Evolutionary conservation across 1,139 yeast species (phyloP), one percentile per base, ranked within the genome.

Genomic region (Debaryomyces fabryi): DNA sequence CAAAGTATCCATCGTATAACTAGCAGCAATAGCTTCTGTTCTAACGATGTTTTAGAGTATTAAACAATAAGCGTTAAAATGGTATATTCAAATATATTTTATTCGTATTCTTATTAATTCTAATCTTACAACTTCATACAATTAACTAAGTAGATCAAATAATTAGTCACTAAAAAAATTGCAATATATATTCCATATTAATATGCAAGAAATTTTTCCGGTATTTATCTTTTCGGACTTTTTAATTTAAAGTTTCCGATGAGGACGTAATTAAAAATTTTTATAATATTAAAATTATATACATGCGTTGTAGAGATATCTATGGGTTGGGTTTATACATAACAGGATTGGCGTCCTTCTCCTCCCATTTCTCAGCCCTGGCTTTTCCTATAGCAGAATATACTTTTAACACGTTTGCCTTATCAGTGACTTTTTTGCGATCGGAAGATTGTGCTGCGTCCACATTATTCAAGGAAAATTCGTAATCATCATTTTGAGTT

Each of bases 341-440:
- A 16, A 60, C 53, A 12, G 63, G 62, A 15, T 57, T 50, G 6
- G 56, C 55, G 42, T 65, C 69, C 40, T 60, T 53, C 6, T 50
- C 45, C 24, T 54, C 57, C 74, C 73, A 69, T 44, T 53, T 49
- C 36, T 60, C 58, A 18, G 61, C 54, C 36, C 74, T 52, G 5
- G 62, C 63, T 24, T 56, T 57, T 2, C 74, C 74, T 10, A 69
- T 65, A 34, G 59, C 64, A 10, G 67, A 61, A 50, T 64, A 68
- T 13, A 59, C 51, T 29, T 64, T 57, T 48, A 67, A 56, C n/a
- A 57, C 45, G 23, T 55, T 58, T 24, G 56, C 44, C n/a, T 39
- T 46, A n/a, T 43, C 52, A 21, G 45, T 35, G 8, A 47, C 32
- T 16, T 33, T 30, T 34, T 29, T 41, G 21, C 18, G 34, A 9